phyloP scores from a whole-genome alignment of 2,329 filamentous ascomycete species.

The Fusarium euwallaceae region DNA sequence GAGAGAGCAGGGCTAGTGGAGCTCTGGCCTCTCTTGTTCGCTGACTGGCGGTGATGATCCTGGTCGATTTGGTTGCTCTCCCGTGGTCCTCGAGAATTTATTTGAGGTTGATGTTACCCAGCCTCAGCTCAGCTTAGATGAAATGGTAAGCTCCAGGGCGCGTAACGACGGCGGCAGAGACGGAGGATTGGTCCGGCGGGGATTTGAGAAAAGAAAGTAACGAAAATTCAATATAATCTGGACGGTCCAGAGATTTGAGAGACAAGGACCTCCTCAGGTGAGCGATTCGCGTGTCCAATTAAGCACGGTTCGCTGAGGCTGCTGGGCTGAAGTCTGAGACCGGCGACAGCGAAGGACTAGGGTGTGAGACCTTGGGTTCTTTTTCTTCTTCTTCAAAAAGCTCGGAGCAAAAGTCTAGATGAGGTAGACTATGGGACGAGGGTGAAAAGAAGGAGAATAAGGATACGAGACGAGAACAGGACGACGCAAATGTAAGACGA shows the following conservation, averaged over 20 bases:
- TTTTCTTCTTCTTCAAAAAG: neutral
- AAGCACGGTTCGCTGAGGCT: constrained; percentile 37
- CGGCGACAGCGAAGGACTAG: constrained; percentile 35
- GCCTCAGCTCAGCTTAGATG: constrained; percentile 1
- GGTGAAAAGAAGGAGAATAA: constrained; percentile 13
- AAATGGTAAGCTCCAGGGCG: constrained; percentile 22
- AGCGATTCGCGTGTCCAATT: constrained; percentile 26
- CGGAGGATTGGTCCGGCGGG: constrained; percentile 10
- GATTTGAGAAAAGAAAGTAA: neutral
- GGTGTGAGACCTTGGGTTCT: neutral
- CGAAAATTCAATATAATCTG: neutral
- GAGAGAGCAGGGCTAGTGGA: constrained; percentile 25
- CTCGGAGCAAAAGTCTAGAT: constrained; percentile 11
- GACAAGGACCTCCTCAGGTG: constrained; percentile 17
- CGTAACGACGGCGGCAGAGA: constrained; percentile 17
- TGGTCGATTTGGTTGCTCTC: constrained; percentile 20
- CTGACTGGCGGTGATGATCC: constrained; percentile 22
- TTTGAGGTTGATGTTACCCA: constrained; percentile 2
- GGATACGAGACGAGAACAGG: constrained; percentile 7
- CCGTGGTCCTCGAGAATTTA: constrained; percentile 18
- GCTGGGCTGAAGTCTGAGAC: constrained; percentile 47
- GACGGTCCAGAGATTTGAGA: constrained; percentile 2
- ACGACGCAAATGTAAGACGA: neutral
- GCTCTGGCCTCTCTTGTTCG: constrained; percentile 27
- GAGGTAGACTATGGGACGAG: constrained; percentile 2